Base-by-base conservation (phyloP, 1,139 yeast genomes). In the Candida gigantensis region DNA sequence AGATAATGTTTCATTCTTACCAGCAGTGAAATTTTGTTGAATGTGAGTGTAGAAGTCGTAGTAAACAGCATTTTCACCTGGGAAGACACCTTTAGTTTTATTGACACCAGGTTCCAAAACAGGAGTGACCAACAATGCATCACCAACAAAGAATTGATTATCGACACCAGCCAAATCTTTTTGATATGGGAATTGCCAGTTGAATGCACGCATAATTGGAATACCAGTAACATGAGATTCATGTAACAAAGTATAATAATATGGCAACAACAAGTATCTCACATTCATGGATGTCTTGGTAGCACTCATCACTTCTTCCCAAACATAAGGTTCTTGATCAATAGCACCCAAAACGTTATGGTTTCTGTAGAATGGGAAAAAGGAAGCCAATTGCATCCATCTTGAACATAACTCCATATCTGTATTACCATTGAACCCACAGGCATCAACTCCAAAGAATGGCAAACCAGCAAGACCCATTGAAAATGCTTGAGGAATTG, bases 41-140 rank as follows among this genome's bases (percentile, higher is more conserved):
- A 47, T 46, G 18, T 51, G 49, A 8, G 62, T 56, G 49, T 62
- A 62, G 62, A 62, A 62, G 43, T 62, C 66, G 38, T 58, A 62
- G 53, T 63, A 62, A 5, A 54, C 50, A 17, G 53, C 59, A 30
- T 40, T 42, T n/a, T 49, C 43, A 24, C 51, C 50, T 14, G 60
- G 64, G 52, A 58, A 55, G 12, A 46, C 44, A 28, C 57, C 63
- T 17, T 57, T 50, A 24, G 57, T 60, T 2, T 50, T 39, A 14
- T 49, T 35, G 6, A 46, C 58, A 19, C 51, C 52, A 14, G 53
- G 56, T 34, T 52, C 49, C 34, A 53, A 50, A 5, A 53, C 57
- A 11, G 58, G 58, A 17, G 56, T 53, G 14, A 53, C 57, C 8
- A 53, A 32, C 30, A 53, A 42, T n/a, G 55, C 55, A 34, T 52